Evolutionary conservation across 306 rosid species (phyloP), one percentile per base, ranked within the genome.

Genomic region (Vigna nakashimae): DNA sequence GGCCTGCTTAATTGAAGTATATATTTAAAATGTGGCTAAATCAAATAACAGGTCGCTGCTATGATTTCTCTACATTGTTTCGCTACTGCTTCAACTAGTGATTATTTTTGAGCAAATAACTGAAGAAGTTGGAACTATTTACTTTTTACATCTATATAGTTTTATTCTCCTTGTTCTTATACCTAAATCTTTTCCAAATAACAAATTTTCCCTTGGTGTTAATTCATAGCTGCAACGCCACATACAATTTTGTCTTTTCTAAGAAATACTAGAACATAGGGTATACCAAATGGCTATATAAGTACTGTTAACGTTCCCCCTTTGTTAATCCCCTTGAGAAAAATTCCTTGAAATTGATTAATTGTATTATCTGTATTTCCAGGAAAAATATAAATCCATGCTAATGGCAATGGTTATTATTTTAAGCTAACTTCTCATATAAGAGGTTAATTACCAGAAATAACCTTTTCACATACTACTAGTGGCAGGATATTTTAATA

Each of bases 41-140:
- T 45, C 32, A 43, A 72, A 17, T 73, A 73, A 65, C 69, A 80
- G 49, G 48, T 46, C 72, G 46, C 52, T 48, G 51, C 20, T 38
- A 49, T 49, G 34, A 34, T 55, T 32, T 67, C 58, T 83, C 68
- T 57, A 30, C 64, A 55, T 60, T n/a, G 68, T 58, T 82, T 66
- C 30, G 48, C 46, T n/a, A 7, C 48, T 66, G n/a, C 26, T 58
- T 66, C 17, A 62, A 17, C 68, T 43, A 67, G 28, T 13, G 18
- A 51, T 40, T 43, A 72, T 51, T 66, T 55, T 66, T 43, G 59
- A 49, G 51, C 30, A 58, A 18, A 42, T 59, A 52, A 38, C 58
- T 12, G n/a, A 56, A 50, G 73, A 59, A 46, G 62, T 20, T 30
- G 49, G 66, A 78, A 78, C 62, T 66, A 70, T 24, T 45, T 13